Evolutionary conservation across 2,329 filamentous ascomycete genomes (phyloP), one percentile per base, ranked within the genome.

Genomic region (Pseudogymnoascus sp.): DNA sequence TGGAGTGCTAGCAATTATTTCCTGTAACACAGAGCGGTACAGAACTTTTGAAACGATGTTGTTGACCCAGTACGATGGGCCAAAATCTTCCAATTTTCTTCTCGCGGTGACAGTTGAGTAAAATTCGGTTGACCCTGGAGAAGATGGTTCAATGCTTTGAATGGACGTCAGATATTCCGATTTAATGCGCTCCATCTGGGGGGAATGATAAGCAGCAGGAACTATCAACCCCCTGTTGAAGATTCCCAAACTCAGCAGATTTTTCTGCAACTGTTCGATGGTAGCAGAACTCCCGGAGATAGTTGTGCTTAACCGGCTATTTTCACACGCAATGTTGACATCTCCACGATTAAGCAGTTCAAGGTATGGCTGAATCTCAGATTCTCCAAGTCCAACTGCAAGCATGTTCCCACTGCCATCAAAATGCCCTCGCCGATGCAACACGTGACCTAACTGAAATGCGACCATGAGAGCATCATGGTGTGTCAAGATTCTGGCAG

Each of bases 371-470:
- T 57, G n/a, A 0, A 50, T n/a, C 67, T 3, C 70, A 57, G 20
- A 65, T 67, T 22, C 69, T 67, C 18, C 59, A 20, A 25, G 41
- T 5, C 63, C 82, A 2, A 83, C 79, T 0, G 82, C 82, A 68
- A 84, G 74, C 83, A 85, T 85, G 6, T 76, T 71, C 0, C 82
- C 82, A 3, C 72, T 71, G 0, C 73, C 28, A 43, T 66, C 61
- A 14, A 16, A 43, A 16, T 43, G 59, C 11, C 72, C 68, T 61
- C 74, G 61, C 43, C 60, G 20, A 35, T 33, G 20, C 5, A 61
- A 6, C 16, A 61, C 59, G 30, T 59, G 12, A 30, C 71, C 71
- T 37, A 71, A 65, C 62, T 70, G 65, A 65, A 83, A 85, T 1
- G 81, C 81, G 9, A 79, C 74, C 0, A 74, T 71, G 69, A 73